Evolutionary conservation across 2,329 filamentous ascomycete genomes (phyloP).

Genomic region (Cucurbitaria berberidis): DNA sequence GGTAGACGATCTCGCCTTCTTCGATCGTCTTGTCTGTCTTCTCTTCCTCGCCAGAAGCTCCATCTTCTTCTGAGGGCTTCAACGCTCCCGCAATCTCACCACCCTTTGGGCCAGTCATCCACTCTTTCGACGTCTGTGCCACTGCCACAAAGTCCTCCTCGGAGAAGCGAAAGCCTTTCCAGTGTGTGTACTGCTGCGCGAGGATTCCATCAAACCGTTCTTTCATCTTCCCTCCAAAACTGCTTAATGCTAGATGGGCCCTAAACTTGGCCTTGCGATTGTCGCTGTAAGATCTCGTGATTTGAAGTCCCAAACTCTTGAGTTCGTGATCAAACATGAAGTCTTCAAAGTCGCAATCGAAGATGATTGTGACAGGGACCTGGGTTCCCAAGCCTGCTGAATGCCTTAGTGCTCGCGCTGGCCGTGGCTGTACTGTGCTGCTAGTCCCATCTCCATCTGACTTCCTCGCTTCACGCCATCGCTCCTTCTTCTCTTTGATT

Average conservation of each 20-base stretch:
- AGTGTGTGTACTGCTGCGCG: conserved; percentile 72
- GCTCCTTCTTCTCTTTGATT: conserved; percentile 58
- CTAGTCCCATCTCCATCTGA: conserved; percentile 39
- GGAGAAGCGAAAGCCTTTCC: conserved; percentile 78
- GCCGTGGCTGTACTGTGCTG: conserved; percentile 20
- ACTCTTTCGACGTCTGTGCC: conserved; percentile 67
- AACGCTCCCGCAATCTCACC: conserved; percentile 68
- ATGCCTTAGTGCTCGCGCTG: conserved; percentile 25
- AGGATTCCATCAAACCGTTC: conserved; percentile 81
- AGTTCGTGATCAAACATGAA: conserved; percentile 88
- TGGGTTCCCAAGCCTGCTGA: conserved; percentile 54
- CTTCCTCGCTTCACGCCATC: conserved; percentile 54
- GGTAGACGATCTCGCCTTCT: conserved; percentile 75
- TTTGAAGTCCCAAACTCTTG: conserved; percentile 80
- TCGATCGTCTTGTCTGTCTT: conserved; percentile 25
- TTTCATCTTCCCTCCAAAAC: conserved; percentile 76
- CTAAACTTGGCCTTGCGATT: conserved; percentile 74
- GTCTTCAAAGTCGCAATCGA: conserved; percentile 92
- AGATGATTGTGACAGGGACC: conserved; percentile 78
- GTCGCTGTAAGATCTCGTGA: conserved; percentile 88
- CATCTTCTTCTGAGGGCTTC: conserved; percentile 34
- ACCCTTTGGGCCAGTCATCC: conserved; percentile 67
- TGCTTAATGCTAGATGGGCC: conserved; percentile 76
- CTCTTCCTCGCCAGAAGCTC: conserved; percentile 51
- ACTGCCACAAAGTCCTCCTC: conserved; percentile 76